Evolutionary conservation across 2,329 filamentous ascomycete genomes (phyloP), one percentile per base, ranked within the genome.

Genomic region (Fusarium ambrosium): DNA sequence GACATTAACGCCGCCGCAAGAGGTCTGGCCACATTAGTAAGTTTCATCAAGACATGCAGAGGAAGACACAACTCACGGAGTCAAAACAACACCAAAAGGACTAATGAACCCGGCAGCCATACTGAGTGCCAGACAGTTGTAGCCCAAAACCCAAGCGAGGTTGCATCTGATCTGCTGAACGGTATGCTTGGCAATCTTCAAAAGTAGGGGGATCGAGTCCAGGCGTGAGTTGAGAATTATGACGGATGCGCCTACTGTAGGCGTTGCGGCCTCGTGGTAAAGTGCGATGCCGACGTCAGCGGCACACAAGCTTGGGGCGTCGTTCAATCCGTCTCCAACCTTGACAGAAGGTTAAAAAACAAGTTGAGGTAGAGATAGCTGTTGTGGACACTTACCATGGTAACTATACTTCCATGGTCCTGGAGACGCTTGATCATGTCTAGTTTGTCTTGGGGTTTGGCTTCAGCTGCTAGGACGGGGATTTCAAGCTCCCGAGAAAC

Each of bases 261-360:
- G 48, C 2, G 62, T 36, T 9, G 66, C 41, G 3, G 55, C 62
- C 36, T 68, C 66, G 2, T 58, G 32, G n/a, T 61, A 62, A 3
- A 64, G 43, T 3, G 66, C 61, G 6, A 68, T 64, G 24, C 66
- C 66, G 4, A 68, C 53, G 7, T 68, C 61, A 5, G 66, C 60
- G 8, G 41, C 53, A 2, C 55, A 58, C 20, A 68, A n/a, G 13
- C 60, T 60, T 22, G 53, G 66, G 27, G 61, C 61, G 20, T 68
- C 66, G 16, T 68, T 68, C 1, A 68, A 41, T 2, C 66, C 66
- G 14, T 68, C 66, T 11, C 66, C 61, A 18, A 68, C 34, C 66
- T 68, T 41, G 16, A 58, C 3, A 24, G 13, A 29, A 4, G 6
- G 48, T 32, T 55, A 29, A 7, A 32, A 22, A 53, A 29, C 10